Evolutionary conservation across 768 basidiomycete species (phyloP).

Genomic region (Tulasnella calospora): DNA sequence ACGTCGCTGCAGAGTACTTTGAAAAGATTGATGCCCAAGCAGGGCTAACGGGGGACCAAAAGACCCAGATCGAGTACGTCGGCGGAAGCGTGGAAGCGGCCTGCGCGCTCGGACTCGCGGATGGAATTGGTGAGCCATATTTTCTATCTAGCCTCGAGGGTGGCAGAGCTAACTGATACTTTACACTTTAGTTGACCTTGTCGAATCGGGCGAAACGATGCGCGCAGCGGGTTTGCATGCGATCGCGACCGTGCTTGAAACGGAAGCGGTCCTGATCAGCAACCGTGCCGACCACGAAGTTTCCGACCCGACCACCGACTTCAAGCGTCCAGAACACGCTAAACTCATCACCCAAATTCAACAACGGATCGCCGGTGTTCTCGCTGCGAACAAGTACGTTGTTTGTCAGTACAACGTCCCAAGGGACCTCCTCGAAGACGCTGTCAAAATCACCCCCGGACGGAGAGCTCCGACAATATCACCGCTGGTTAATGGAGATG

Average conservation of each 20-base stretch:
- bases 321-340: slow-evolving; percentile 57
- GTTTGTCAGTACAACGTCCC: slow-evolving; percentile 88
- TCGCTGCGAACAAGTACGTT: slow-evolving; percentile 73
- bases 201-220: slow-evolving; percentile 99
- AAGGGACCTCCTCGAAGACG: slow-evolving; percentile 57
- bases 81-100: slow-evolving; percentile 98
- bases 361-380: slow-evolving; percentile 83
- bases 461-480: slow-evolving; percentile 78
- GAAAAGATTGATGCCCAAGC: slow-evolving; percentile 53
- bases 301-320: slow-evolving; percentile 35
- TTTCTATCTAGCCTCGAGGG: neutral
- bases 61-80: slow-evolving; percentile 87
- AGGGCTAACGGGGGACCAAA: slow-evolving; percentile 47
- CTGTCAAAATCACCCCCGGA: slow-evolving; percentile 76
- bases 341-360: slow-evolving; percentile 75
- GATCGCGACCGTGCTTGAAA: slow-evolving; percentile 79
- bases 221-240: slow-evolving; percentile 92
- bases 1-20: slow-evolving; percentile 79
- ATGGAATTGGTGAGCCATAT: slow-evolving; percentile 78
- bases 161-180: neutral
- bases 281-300: slow-evolving; percentile 8
- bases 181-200: slow-evolving; percentile 71
- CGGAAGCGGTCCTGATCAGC: slow-evolving; percentile 89
- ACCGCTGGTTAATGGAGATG: slow-evolving; percentile 47
- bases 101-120: slow-evolving; percentile 90